Percentiles rank a stretch among this genome's conserved stretches.
phyloP scores from a whole-genome alignment of 2,329 filamentous ascomycete genomes.

The Aspergillus intermedius region DNA sequence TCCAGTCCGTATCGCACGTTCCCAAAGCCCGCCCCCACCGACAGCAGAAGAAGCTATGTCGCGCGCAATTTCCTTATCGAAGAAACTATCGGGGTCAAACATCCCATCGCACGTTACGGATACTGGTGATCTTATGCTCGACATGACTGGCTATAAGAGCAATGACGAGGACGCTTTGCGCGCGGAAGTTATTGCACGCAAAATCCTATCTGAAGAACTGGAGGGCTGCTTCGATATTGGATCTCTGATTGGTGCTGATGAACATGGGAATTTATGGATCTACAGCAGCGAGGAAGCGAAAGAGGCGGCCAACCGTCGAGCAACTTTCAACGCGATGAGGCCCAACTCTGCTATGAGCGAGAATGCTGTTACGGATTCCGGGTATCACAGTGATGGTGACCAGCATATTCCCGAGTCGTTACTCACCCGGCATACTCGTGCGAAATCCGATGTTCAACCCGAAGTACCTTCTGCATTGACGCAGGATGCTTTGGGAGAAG shows the following conservation, averaged over 20 bases:
- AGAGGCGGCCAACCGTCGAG: conserved; percentile 68
- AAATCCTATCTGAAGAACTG: conserved; percentile 85
- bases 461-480: conserved; percentile 54
- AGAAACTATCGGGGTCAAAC: conserved; percentile 80
- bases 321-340: conserved; percentile 47
- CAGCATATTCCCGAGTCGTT: conserved; percentile 58
- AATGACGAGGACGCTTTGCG: conserved; percentile 87
- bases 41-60: conserved; percentile 69
- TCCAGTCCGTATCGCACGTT: conserved; percentile 38
- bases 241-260: conserved; percentile 87
- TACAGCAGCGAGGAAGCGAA: conserved; percentile 98
- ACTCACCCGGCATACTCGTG: conserved; percentile 44
- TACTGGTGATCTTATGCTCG: conserved; percentile 88
- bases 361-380: conserved; percentile 87
- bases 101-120: conserved; percentile 92
- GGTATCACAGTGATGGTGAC: conserved; percentile 84
- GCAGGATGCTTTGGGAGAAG: conserved; percentile 51
- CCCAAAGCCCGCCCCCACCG: conserved; percentile 70
- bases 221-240: conserved; percentile 96
- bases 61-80: conserved; percentile 75
- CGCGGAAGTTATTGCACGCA: conserved; percentile 87
- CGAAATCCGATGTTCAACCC: conserved; percentile 64
- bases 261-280: conserved; percentile 97
- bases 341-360: conserved; percentile 50
- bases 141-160: conserved; percentile 95